These are phyloP conservation scores for Gnomoniopsis sp. DNA, from an alignment of 2,329 filamentous ascomycete genomes.

Conservation along the genomic window DNA sequence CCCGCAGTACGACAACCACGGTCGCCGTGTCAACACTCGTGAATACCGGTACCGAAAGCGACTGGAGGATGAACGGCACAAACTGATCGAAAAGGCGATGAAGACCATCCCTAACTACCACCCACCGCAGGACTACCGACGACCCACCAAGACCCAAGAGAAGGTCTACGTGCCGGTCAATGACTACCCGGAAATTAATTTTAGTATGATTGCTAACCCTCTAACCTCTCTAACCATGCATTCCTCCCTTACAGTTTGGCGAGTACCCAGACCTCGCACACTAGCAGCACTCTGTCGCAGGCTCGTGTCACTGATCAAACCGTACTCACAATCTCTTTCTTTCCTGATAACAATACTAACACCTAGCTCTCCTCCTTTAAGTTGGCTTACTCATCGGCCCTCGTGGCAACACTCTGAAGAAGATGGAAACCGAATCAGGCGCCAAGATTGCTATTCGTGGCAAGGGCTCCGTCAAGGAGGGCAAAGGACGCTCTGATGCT, in stretches of 20 bases:
- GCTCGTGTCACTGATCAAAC: conserved; percentile 32
- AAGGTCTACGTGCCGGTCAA: conserved; percentile 99
- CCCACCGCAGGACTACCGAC: conserved; percentile 95
- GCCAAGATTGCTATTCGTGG: conserved; percentile 99
- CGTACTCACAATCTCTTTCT: conserved; percentile 32
- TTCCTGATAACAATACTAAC: conserved; percentile 68
- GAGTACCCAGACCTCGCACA: conserved; percentile 34
- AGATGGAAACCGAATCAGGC: conserved; percentile 96
- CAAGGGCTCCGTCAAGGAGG: conserved; percentile 99
- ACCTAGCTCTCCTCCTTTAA: conserved; percentile 83
- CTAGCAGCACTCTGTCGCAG: conserved; percentile 26
- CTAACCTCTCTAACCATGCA: conserved; percentile 70
- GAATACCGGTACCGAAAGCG: conserved; percentile 98
- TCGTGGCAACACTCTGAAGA: conserved; percentile 99
- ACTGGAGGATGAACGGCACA: conserved; percentile 97
- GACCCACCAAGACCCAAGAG: conserved; percentile 99
- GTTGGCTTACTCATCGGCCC: conserved; percentile 99
- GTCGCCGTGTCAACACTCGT: conserved; percentile 97
- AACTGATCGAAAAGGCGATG: conserved; percentile 98
- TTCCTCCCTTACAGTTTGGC: conserved; percentile 42
- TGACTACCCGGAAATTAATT: conserved; percentile 99
- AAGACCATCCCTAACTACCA: conserved; percentile 99
- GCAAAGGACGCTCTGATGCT: conserved; percentile 97
- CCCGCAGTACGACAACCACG: conserved; percentile 98
- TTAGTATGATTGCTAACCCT: conserved; percentile 99